Evolutionary conservation across 805 yeast genomes (phyloP).

Genomic region (Cyberlindnera petersonii): DNA sequence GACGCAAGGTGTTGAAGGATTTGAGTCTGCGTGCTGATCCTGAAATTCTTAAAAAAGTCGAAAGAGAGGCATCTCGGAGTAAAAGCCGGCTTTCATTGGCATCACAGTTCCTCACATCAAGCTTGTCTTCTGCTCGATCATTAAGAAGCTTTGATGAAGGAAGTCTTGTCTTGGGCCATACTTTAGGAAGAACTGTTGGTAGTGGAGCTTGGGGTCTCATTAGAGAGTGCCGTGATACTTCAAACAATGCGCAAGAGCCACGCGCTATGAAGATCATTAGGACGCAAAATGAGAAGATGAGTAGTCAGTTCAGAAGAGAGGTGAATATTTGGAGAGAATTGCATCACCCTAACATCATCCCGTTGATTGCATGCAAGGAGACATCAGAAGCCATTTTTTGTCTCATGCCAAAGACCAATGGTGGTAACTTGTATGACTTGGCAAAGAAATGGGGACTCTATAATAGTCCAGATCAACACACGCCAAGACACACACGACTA

Average conservation of each 20-base stretch:
- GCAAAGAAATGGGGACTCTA: slow-evolving; percentile 63
- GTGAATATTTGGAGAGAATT: slow-evolving; percentile 70
- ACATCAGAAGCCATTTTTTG: slow-evolving; percentile 65
- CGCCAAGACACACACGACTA: slow-evolving; percentile 34
- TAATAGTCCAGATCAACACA: slow-evolving; percentile 28
- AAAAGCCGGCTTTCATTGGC: slow-evolving; percentile 26
- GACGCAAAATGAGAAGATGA: slow-evolving; percentile 48
- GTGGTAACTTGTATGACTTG: slow-evolving; percentile 79
- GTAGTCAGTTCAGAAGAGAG: slow-evolving; percentile 63
- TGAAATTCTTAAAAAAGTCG: slow-evolving; percentile 28
- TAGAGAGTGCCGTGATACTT: slow-evolving; percentile 56
- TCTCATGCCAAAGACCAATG: slow-evolving; percentile 60
- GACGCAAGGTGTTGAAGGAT: slow-evolving; percentile 41
- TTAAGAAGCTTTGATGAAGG: slow-evolving; percentile 55
- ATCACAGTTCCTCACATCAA: slow-evolving; percentile 23
- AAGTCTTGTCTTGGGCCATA: slow-evolving; percentile 56
- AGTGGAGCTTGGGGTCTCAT: slow-evolving; percentile 90
- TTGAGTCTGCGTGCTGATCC: slow-evolving; percentile 33
- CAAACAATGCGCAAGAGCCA: slow-evolving; percentile 25
- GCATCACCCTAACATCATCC: slow-evolving; percentile 61
- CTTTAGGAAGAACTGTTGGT: slow-evolving; percentile 72
- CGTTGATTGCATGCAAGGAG: slow-evolving; percentile 57
- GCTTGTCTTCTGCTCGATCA: slow-evolving; percentile 24
- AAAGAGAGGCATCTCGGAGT: slow-evolving; percentile 27
- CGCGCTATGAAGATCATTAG: slow-evolving; percentile 61